Conservation (phyloP, 2,329 filamentous ascomycete genomes). For the Penicillium sp. region DNA sequence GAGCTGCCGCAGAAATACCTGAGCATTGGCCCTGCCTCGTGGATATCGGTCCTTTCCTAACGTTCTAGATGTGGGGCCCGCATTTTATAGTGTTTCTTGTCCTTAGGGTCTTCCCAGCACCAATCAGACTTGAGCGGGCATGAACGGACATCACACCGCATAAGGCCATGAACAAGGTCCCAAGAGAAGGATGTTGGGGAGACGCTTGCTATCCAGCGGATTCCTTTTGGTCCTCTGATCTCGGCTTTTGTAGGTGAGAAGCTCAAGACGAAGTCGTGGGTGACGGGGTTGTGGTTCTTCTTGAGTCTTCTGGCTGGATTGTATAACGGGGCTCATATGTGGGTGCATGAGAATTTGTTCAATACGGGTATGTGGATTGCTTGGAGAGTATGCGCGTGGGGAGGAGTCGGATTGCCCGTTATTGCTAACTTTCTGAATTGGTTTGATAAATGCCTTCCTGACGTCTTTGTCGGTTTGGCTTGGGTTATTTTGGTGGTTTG, state of each 20-base stretch:
- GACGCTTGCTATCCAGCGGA: not conserved
- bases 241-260: not conserved
- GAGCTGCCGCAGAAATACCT: too few relatives aligned
- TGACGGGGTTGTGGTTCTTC: not conserved
- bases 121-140: constrained; percentile 5
- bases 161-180: constrained; percentile 1
- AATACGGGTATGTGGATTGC: not conserved
- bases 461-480: not conserved
- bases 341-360: not conserved
- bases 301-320: not conserved
- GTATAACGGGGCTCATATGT: not conserved
- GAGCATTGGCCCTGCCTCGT: too few relatives aligned
- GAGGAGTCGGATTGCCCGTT: not conserved
- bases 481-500: not conserved
- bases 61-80: not conserved
- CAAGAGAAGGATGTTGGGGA: not conserved
- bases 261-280: not conserved
- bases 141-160: constrained; percentile 3
- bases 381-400: not conserved
- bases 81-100: constrained; percentile 3
- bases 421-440: not conserved
- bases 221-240: not conserved
- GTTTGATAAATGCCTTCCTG: not conserved
- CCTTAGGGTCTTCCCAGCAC: constrained; percentile 6
- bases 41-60: too few relatives aligned